phyloP scores from a whole-genome alignment of 2,329 filamentous ascomycete species.

The Venturia carpophila region DNA sequence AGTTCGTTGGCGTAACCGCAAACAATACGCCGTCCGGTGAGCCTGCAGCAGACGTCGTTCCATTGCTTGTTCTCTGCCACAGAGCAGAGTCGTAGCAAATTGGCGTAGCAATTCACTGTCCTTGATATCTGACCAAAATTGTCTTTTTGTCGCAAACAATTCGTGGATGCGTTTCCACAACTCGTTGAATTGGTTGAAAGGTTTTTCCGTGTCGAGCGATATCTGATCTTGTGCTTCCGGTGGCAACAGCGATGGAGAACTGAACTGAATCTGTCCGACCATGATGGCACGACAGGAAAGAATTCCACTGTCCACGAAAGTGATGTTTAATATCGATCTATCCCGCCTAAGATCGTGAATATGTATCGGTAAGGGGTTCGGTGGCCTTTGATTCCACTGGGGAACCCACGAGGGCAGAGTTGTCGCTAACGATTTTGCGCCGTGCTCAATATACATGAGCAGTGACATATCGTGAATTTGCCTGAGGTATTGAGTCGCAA shows the following conservation, averaged over 20 bases:
- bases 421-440: background rate
- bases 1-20: background rate
- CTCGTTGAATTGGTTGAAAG: constrained; percentile 6
- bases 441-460: constrained; percentile 8
- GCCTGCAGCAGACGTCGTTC: constrained; percentile 8
- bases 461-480: constrained; percentile 5
- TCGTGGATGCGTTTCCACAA: constrained; percentile 1
- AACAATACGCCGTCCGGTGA: constrained; percentile 6
- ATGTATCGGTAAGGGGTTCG: constrained; percentile 5
- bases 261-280: constrained; percentile 1
- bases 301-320: background rate
- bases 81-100: background rate
- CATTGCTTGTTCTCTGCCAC: constrained; percentile 4
- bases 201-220: background rate
- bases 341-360: constrained; percentile 7
- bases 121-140: constrained; percentile 9
- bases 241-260: background rate
- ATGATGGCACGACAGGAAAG: background rate
- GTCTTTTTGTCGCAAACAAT: background rate
- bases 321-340: background rate
- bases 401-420: background rate
- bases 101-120: constrained; percentile 12
- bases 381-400: background rate
- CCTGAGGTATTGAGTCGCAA: background rate
- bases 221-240: background rate